Conservation (phyloP, 352 stramenopile species). For the Globisporangium megalacanthum region DNA sequence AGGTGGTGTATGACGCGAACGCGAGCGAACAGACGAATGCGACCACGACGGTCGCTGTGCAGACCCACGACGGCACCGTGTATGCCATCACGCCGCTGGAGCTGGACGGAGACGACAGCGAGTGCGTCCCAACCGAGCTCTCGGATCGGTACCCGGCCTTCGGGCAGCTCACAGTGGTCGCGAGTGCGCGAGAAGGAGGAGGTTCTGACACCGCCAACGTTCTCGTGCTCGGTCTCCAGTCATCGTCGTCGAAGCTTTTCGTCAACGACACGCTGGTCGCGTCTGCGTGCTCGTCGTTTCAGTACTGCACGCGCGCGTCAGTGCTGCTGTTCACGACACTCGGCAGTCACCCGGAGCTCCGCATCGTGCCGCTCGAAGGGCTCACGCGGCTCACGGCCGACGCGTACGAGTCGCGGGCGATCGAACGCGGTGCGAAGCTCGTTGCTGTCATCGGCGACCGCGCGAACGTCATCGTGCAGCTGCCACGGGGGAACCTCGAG, state of each 20-base stretch:
- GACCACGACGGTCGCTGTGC: conserved; percentile 18
- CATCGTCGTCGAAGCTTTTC: conserved; percentile 35
- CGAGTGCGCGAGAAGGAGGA: background rate
- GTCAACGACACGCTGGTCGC: conserved; percentile 37
- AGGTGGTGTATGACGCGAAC: conserved; percentile 3
- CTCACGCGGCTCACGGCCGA: conserved; percentile 17
- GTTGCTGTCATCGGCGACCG: conserved; percentile 47
- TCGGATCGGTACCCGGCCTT: conserved; percentile 25
- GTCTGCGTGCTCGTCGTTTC: conserved; percentile 56
- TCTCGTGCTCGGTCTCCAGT: conserved; percentile 38
- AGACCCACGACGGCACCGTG: conserved; percentile 35
- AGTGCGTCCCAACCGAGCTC: conserved; percentile 8
- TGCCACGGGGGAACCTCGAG: conserved; percentile 76
- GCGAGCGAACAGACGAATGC: background rate
- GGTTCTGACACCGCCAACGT: conserved; percentile 6
- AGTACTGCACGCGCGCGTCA: conserved; percentile 27
- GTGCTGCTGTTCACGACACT: conserved; percentile 65
- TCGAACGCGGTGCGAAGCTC: conserved; percentile 61
- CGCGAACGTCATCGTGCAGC: conserved; percentile 62
- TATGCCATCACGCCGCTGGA: conserved; percentile 15
- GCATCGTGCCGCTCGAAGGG: conserved; percentile 33
- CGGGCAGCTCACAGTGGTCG: conserved; percentile 27
- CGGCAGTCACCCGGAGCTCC: conserved; percentile 46
- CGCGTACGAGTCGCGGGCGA: conserved; percentile 29
- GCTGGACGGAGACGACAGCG: background rate